A percentile compares a stretch with the other conserved stretches of the same genome.
phyloP scores from a whole-genome alignment of 192 early-diverging fungal species.

The Coemansia sp. region DNA sequence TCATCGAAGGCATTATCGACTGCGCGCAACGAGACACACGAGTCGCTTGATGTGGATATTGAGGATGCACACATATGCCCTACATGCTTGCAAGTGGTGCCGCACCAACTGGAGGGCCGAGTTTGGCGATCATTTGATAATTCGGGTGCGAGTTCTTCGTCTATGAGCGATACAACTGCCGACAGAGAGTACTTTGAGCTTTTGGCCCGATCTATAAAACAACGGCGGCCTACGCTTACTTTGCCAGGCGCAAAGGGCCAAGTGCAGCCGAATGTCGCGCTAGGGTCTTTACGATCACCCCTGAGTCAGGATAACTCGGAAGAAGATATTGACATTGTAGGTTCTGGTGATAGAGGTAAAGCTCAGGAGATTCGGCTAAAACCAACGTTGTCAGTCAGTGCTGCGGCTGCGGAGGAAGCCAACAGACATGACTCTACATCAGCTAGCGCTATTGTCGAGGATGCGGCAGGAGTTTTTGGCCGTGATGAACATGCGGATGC shows the following conservation, averaged over 20 bases:
- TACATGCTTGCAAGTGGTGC: slow-evolving; percentile 25
- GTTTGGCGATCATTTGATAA: slow-evolving; percentile 13
- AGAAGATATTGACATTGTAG: neutral
- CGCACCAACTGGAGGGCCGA: slow-evolving; percentile 1
- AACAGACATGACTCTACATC: no score
- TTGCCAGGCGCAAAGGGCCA: slow-evolving; percentile 4
- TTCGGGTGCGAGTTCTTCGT: slow-evolving; percentile 2
- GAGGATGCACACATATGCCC: slow-evolving; percentile 22
- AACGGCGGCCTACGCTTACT: slow-evolving; percentile 14
- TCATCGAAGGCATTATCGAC: slow-evolving; percentile 12
- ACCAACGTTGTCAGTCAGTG: neutral
- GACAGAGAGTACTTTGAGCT: slow-evolving; percentile 47
- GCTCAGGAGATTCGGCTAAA: neutral
- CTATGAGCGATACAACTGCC: slow-evolving; percentile 7
- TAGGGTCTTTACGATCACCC: neutral
- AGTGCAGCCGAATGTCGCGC: neutral
- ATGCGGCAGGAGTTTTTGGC: no score
- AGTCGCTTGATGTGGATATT: slow-evolving; percentile 9
- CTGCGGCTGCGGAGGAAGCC: no score
- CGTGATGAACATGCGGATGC: neutral
- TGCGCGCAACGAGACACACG: neutral
- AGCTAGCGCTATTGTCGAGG: no score
- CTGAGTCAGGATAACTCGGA: neutral
- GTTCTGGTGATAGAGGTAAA: neutral
- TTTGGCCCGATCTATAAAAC: slow-evolving; percentile 29